phyloP scores from a whole-genome alignment of 805 yeast genomes.

The Barnettozyma botsteinii region DNA sequence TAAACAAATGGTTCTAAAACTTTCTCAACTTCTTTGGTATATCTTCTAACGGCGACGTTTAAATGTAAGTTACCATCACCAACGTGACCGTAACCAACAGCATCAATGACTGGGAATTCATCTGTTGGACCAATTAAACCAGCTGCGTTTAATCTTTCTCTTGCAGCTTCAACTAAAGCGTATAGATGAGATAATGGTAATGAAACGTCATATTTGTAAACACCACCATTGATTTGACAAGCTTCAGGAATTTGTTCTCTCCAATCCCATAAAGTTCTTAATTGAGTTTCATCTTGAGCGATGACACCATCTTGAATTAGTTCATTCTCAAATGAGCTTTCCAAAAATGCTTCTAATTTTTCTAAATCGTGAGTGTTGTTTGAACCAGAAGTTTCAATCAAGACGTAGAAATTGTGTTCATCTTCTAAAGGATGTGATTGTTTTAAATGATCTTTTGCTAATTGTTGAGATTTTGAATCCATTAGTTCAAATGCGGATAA shows the following conservation, averaged over 20 bases:
- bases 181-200: constrained; percentile 79
- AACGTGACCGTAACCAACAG: constrained; percentile 96
- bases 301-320: constrained; percentile 88
- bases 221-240: constrained; percentile 81
- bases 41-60: constrained; percentile 85
- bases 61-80: constrained; percentile 97
- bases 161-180: constrained; percentile 74
- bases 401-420: constrained; percentile 80
- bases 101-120: constrained; percentile 74
- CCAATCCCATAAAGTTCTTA: constrained; percentile 86
- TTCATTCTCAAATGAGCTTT: constrained; percentile 77
- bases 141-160: constrained; percentile 48
- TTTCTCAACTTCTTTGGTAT: constrained; percentile 71
- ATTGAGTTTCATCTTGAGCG: constrained; percentile 91
- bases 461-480: constrained; percentile 66
- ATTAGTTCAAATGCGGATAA: constrained; percentile 91
- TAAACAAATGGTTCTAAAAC: constrained; percentile 91
- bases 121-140: constrained; percentile 60
- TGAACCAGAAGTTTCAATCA: constrained; percentile 96
- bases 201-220: constrained; percentile 94
- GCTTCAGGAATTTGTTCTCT: constrained; percentile 94
- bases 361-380: constrained; percentile 89
- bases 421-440: constrained; percentile 73
- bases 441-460: constrained; percentile 58
- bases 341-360: constrained; percentile 81